phyloP scores from a whole-genome alignment of 164 flowering plant species.

The Berberis thunbergii region DNA sequence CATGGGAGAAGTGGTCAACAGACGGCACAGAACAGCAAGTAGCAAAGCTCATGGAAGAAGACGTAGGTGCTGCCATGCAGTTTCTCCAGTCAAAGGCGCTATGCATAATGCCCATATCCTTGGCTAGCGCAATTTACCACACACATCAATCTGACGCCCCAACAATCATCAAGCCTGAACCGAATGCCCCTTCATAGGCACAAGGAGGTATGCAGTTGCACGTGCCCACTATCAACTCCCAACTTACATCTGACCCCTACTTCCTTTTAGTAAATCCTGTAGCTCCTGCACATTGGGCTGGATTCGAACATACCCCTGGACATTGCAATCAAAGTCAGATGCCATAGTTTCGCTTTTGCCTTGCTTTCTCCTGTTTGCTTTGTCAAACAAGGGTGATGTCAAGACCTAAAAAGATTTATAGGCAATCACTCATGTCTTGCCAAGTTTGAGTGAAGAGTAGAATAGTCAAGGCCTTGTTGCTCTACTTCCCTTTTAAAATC shows the following conservation, averaged over 20 bases:
- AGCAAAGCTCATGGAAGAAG: constrained; percentile 82
- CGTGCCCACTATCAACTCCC: constrained; percentile 16
- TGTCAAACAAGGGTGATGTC: constrained; percentile 42
- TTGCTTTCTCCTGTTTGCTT: constrained; percentile 16
- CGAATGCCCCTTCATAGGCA: constrained; percentile 32
- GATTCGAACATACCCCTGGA: constrained; percentile 8
- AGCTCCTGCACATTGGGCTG: not conserved
- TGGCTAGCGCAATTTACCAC: constrained; percentile 56
- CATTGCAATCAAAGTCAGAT: constrained; percentile 70
- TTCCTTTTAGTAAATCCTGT: not conserved
- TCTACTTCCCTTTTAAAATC: constrained; percentile 3
- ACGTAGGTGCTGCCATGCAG: constrained; percentile 80
- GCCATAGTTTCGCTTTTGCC: constrained; percentile 30
- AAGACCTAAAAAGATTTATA: constrained; percentile 7
- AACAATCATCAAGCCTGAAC: constrained; percentile 44
- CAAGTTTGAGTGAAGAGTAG: constrained; percentile 32
- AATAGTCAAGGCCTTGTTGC: constrained; percentile 28
- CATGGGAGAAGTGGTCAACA: constrained; percentile 79
- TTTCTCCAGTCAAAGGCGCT: constrained; percentile 77
- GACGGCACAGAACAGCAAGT: constrained; percentile 74
- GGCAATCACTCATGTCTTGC: constrained; percentile 24
- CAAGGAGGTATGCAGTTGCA: constrained; percentile 4
- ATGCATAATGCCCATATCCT: constrained; percentile 77
- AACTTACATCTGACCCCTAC: not conserved
- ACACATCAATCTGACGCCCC: constrained; percentile 37